Evolutionary conservation across 2,329 filamentous ascomycete genomes (phyloP).

Genomic region (Penicillium sp.): DNA sequence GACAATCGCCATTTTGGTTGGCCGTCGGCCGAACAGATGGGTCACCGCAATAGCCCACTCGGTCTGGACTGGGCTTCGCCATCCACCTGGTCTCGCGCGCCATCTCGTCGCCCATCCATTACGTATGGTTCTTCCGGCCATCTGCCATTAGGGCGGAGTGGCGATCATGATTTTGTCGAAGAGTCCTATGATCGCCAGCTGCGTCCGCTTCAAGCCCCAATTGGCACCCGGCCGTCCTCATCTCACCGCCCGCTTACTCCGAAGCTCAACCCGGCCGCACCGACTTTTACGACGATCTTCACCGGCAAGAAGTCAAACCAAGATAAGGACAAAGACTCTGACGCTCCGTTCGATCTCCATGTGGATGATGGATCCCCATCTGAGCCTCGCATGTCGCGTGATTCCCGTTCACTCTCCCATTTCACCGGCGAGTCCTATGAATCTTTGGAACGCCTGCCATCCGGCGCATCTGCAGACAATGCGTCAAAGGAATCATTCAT

Average conservation of each 20-base stretch:
- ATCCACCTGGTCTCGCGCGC: slow-evolving; percentile 70
- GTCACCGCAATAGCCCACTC: slow-evolving; percentile 54
- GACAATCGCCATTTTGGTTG: slow-evolving; percentile 78
- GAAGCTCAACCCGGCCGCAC: slow-evolving; percentile 82
- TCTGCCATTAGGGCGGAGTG: slow-evolving; percentile 56
- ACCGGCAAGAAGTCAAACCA: slow-evolving; percentile 50
- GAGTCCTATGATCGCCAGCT: slow-evolving; percentile 51
- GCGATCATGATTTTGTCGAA: slow-evolving; percentile 52
- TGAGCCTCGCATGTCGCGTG: slow-evolving; percentile 47
- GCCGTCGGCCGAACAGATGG: slow-evolving; percentile 55
- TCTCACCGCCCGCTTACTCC: slow-evolving; percentile 59
- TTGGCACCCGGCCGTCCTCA: slow-evolving; percentile 74
- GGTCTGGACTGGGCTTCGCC: slow-evolving; percentile 56
- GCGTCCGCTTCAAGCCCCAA: slow-evolving; percentile 63
- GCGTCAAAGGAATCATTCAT: slow-evolving; percentile 53
- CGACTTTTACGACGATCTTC: slow-evolving; percentile 78
- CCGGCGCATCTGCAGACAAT: slow-evolving; percentile 45
- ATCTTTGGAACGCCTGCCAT: slow-evolving; percentile 50
- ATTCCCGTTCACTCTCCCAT: slow-evolving; percentile 48
- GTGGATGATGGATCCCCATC: slow-evolving; percentile 46
- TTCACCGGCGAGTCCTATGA: slow-evolving; percentile 52
- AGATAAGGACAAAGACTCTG: slow-evolving; percentile 36
- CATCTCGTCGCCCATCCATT: slow-evolving; percentile 77
- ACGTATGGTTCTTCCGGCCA: slow-evolving; percentile 74
- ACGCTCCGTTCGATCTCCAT: slow-evolving; percentile 33